phyloP scores from a whole-genome alignment of 768 basidiomycete genomes.

The Suillus discolor region DNA sequence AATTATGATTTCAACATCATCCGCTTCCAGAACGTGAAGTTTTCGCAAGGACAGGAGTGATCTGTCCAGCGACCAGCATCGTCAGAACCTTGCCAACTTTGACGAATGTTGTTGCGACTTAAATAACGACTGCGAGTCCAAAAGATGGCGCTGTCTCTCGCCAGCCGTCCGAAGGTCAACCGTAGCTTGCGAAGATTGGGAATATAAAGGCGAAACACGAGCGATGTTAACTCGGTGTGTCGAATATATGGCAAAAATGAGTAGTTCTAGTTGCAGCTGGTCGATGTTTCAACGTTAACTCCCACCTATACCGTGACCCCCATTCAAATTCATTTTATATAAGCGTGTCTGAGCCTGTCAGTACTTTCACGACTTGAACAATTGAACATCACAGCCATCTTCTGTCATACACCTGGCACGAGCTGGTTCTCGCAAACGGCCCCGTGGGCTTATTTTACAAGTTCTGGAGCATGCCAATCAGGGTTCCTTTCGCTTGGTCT shows the following conservation, averaged over 20 bases:
- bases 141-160: not conserved
- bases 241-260: slow-evolving; percentile 58
- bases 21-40: not conserved
- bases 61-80: slow-evolving; percentile 30
- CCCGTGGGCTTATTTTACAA: not conserved
- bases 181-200: slow-evolving; percentile 49
- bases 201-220: slow-evolving; percentile 50
- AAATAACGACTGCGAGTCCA: not conserved
- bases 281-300: not conserved
- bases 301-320: too few relatives aligned
- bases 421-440: not conserved
- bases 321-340: slow-evolving; percentile 29
- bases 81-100: slow-evolving; percentile 15
- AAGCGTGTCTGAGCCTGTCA: not conserved
- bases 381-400: too few relatives aligned
- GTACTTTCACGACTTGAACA: too few relatives aligned
- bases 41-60: slow-evolving; percentile 14
- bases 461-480: not conserved
- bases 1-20: not conserved
- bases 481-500: not conserved
- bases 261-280: slow-evolving; percentile 41
- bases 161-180: slow-evolving; percentile 37
- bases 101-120: slow-evolving; percentile 3
- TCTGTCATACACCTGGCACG: too few relatives aligned
- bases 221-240: slow-evolving; percentile 61